A percentile compares a stretch with the other conserved stretches of the same genome.
Evolutionary conservation across 345 rosid species (phyloP).

Genomic region (Sonneratia caseolaris): DNA sequence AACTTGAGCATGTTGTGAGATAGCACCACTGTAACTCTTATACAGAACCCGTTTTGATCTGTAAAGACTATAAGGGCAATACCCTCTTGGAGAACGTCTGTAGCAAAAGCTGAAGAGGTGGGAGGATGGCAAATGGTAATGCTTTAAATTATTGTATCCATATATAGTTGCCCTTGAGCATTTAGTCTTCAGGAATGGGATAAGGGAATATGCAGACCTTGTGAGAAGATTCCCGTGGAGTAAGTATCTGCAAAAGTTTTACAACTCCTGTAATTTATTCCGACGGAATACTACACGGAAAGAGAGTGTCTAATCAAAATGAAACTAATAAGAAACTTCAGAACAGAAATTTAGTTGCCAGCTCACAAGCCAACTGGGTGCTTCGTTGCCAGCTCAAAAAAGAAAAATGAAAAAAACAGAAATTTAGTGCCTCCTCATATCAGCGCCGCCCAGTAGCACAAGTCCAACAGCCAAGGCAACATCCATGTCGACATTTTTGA

Average conservation of each 20-base stretch:
- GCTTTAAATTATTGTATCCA: background rate
- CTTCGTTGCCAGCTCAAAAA: background rate
- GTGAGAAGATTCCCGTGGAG: constrained; percentile 8
- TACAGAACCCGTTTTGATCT: constrained; percentile 7
- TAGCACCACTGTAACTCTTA: background rate
- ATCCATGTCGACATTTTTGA: background rate
- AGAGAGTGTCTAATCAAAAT: background rate
- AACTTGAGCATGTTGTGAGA: constrained; percentile 9
- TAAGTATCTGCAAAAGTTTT: constrained; percentile 13
- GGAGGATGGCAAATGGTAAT: constrained; percentile 1
- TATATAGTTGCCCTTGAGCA: constrained; percentile 4
- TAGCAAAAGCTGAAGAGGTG: constrained; percentile 1
- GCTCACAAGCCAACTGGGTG: background rate
- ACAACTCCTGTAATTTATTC: background rate
- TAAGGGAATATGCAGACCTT: constrained; percentile 9
- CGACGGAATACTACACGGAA: background rate
- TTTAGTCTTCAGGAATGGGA: constrained; percentile 3
- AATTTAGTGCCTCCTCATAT: background rate
- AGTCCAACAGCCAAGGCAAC: background rate
- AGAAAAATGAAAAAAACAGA: background rate
- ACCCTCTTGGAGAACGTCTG: constrained; percentile 3
- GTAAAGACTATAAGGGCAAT: constrained; percentile 3
- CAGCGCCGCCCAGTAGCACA: background rate
- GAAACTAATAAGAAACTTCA: background rate
- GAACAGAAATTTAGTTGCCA: background rate